phyloP scores from a whole-genome alignment of 2,329 filamentous ascomycete genomes.

The Aspergillus pseudoglaucus region DNA sequence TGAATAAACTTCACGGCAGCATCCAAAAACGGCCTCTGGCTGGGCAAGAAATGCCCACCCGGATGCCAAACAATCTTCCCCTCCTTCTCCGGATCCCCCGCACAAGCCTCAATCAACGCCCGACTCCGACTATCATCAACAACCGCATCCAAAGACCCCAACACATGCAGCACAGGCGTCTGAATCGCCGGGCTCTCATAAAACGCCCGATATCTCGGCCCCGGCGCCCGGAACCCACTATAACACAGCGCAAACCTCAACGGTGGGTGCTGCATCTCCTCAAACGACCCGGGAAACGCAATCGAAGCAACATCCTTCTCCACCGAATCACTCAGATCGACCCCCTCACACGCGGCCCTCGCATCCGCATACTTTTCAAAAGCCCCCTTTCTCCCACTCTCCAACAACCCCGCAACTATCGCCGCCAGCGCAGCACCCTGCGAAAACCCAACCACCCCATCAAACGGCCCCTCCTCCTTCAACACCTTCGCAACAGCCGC shows the following conservation, averaged over 20 bases:
- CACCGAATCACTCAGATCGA: constrained; percentile 4
- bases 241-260: constrained; percentile 70
- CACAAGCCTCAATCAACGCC: constrained; percentile 61
- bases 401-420: constrained; percentile 66
- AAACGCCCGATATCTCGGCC: constrained; percentile 57
- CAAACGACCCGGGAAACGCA: constrained; percentile 46
- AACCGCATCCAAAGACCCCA: constrained; percentile 79
- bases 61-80: constrained; percentile 64
- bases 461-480: constrained; percentile 58
- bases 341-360: constrained; percentile 12
- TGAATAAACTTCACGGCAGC: constrained; percentile 67
- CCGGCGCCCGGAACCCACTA: constrained; percentile 65
- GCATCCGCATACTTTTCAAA: constrained; percentile 40
- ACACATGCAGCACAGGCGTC: constrained; percentile 73
- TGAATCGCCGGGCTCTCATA: constrained; percentile 64
- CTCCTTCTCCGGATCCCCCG: constrained; percentile 45
- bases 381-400: constrained; percentile 43
- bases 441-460: constrained; percentile 75
- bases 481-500: constrained; percentile 56
- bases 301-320: constrained; percentile 27
- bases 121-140: constrained; percentile 71
- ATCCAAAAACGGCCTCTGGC: constrained; percentile 72
- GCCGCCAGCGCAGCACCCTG: constrained; percentile 70
- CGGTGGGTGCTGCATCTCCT: constrained; percentile 41
- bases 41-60: constrained; percentile 84